phyloP scores from a whole-genome alignment of 768 basidiomycete species.

The Fibroporia radiculosa region DNA sequence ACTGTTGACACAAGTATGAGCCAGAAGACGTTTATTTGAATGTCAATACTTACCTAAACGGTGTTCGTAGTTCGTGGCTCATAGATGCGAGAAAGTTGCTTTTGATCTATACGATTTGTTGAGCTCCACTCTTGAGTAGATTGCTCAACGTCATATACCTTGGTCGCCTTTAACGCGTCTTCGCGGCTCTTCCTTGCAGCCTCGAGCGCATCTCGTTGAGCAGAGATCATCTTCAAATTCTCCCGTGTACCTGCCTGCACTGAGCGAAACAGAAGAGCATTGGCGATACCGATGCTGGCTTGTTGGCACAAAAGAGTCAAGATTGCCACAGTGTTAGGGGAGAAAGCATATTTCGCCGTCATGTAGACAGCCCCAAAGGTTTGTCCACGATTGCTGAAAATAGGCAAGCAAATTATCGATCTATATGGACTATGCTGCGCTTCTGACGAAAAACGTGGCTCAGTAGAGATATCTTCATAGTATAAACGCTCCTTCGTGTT shows the following conservation, averaged over 20 bases:
- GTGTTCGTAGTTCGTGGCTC: conserved; percentile 73
- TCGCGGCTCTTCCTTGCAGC: conserved; percentile 63
- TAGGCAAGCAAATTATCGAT: conserved; percentile 62
- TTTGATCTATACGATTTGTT: conserved; percentile 44
- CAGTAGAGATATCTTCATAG: conserved; percentile 53
- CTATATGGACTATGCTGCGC: conserved; percentile 52
- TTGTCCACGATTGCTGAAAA: conserved; percentile 69
- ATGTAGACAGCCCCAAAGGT: conserved; percentile 68
- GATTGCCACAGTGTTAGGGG: conserved; percentile 50
- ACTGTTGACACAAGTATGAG: conserved; percentile 25
- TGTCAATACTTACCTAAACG: conserved; percentile 62
- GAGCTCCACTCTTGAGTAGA: not conserved
- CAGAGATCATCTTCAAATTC: conserved; percentile 72
- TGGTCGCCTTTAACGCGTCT: conserved; percentile 67
- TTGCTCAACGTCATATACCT: conserved; percentile 43
- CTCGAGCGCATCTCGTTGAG: conserved; percentile 61
- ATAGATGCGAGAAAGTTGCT: conserved; percentile 71
- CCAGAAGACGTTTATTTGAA: too few relatives aligned
- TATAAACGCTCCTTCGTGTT: conserved; percentile 57
- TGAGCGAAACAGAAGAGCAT: conserved; percentile 66
- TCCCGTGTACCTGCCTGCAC: conserved; percentile 68
- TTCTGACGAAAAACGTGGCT: conserved; percentile 64
- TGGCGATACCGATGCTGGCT: conserved; percentile 69
- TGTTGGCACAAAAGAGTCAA: conserved; percentile 63
- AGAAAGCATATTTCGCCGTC: conserved; percentile 58